phyloP scores from a whole-genome alignment of 331 rosid genomes.

The Pyracantha coccinea region DNA sequence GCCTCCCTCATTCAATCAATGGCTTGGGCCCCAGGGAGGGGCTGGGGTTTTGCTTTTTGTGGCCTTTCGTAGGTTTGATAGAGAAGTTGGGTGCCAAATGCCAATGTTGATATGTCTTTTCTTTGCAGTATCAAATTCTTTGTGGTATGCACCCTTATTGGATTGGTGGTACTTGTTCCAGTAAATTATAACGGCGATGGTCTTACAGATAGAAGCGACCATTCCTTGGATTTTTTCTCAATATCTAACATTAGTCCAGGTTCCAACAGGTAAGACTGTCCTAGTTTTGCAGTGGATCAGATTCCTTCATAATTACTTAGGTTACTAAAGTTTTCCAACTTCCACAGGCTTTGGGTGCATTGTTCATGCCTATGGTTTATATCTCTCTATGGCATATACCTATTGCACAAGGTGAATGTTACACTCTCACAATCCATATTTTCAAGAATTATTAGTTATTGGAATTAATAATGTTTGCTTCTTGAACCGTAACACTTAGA shows the following conservation, averaged over 20 bases:
- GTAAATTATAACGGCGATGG: conserved; percentile 45
- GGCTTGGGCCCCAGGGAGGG: no score
- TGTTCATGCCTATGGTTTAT: conserved; percentile 71
- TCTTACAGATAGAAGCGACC: conserved; percentile 14
- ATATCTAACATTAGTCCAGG: conserved; percentile 70
- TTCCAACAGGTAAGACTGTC: conserved; percentile 44
- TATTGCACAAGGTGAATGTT: conserved; percentile 60
- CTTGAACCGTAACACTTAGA: conserved; percentile 4
- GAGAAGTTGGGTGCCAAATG: no score
- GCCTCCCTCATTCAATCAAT: no score
- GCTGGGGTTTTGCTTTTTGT: no score
- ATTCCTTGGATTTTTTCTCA: conserved; percentile 61
- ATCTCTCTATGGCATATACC: conserved; percentile 72
- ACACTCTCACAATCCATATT: not conserved
- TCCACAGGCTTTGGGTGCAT: conserved; percentile 89
- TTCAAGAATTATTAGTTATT: not conserved
- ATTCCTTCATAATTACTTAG: not conserved
- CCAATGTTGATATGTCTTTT: not conserved
- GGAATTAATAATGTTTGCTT: conserved; percentile 6
- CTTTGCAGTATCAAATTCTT: conserved; percentile 64
- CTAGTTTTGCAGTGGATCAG: not conserved
- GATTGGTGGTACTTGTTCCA: conserved; percentile 64
- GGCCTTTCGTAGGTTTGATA: no score
- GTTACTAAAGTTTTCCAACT: conserved; percentile 11
- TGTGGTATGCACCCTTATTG: conserved; percentile 61